Evolutionary conservation across 2,329 filamentous ascomycete species (phyloP).

Genomic region (Scleromitrula shiraiana): DNA sequence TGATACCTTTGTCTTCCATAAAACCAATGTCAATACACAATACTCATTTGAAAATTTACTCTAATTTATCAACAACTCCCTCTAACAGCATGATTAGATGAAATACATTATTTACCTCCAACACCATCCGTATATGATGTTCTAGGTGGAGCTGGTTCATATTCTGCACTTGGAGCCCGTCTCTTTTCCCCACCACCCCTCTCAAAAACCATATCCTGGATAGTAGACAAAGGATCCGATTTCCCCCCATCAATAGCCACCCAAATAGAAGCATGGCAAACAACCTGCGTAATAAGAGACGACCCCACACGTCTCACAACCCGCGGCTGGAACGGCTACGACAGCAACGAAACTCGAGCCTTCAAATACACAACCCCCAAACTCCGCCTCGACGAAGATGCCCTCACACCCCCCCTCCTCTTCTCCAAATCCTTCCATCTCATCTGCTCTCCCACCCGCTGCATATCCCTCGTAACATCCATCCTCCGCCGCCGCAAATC

Average conservation of each 20-base stretch:
- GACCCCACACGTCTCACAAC: constrained; percentile 68
- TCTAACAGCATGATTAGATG: constrained; percentile 49
- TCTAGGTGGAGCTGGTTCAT: constrained; percentile 83
- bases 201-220: constrained; percentile 72
- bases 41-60: neutral
- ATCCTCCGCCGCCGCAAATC: constrained; percentile 53
- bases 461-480: constrained; percentile 65
- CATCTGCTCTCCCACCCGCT: constrained; percentile 72
- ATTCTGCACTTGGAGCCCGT: constrained; percentile 79
- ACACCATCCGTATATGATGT: constrained; percentile 63
- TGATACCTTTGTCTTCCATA: no score
- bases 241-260: constrained; percentile 62
- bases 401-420: constrained; percentile 59
- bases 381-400: constrained; percentile 64
- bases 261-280: constrained; percentile 67
- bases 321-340: constrained; percentile 87
- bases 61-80: neutral
- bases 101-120: constrained; percentile 76
- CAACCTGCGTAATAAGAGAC: constrained; percentile 55
- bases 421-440: constrained; percentile 76
- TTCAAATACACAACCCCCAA: constrained; percentile 90
- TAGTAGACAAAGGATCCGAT: constrained; percentile 82
- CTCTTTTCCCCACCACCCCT: constrained; percentile 64
- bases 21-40: no score
- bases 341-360: constrained; percentile 56